phyloP scores from a whole-genome alignment of 75 land plant species.

The Isoetes taiwanensis region DNA sequence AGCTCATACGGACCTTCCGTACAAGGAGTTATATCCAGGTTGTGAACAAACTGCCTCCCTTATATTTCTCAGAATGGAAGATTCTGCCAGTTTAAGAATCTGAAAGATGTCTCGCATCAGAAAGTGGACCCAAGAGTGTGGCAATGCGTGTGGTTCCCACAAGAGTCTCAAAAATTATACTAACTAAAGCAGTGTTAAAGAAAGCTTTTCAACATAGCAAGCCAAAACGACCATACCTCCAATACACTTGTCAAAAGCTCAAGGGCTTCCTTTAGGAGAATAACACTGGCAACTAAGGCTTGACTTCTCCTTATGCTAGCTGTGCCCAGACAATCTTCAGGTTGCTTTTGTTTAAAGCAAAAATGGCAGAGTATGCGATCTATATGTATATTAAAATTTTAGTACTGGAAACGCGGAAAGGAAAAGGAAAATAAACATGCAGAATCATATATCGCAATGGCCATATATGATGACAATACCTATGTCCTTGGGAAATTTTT shows the following conservation, averaged over 20 bases:
- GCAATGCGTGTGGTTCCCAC: background rate
- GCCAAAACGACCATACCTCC: slow-evolving; percentile 28
- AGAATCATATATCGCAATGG: background rate
- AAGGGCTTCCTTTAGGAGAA: slow-evolving; percentile 76
- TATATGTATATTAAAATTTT: slow-evolving; percentile 10
- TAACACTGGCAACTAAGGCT: slow-evolving; percentile 49
- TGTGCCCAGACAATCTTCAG: slow-evolving; percentile 26
- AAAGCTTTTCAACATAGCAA: background rate
- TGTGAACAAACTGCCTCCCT: slow-evolving; percentile 59
- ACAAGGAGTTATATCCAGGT: slow-evolving; percentile 40
- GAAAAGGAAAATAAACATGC: background rate
- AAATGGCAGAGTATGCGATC: slow-evolving; percentile 86
- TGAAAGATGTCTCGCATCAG: slow-evolving; percentile 10
- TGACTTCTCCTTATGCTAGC: slow-evolving; percentile 50
- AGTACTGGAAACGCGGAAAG: background rate
- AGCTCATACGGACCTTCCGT: slow-evolving; percentile 35
- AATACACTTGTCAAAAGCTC: slow-evolving; percentile 73
- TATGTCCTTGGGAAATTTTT: slow-evolving; percentile 90
- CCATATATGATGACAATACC: slow-evolving; percentile 31
- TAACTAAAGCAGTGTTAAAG: background rate
- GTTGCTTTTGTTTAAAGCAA: slow-evolving; percentile 67
- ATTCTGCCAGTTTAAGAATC: slow-evolving; percentile 72
- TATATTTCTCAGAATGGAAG: slow-evolving; percentile 58
- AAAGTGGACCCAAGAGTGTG: too few species aligned
- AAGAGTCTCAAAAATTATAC: too few species aligned